Evolutionary conservation across 2,329 filamentous ascomycete species (phyloP), one percentile per base, ranked within the genome.

Genomic region (Claviceps africana): DNA sequence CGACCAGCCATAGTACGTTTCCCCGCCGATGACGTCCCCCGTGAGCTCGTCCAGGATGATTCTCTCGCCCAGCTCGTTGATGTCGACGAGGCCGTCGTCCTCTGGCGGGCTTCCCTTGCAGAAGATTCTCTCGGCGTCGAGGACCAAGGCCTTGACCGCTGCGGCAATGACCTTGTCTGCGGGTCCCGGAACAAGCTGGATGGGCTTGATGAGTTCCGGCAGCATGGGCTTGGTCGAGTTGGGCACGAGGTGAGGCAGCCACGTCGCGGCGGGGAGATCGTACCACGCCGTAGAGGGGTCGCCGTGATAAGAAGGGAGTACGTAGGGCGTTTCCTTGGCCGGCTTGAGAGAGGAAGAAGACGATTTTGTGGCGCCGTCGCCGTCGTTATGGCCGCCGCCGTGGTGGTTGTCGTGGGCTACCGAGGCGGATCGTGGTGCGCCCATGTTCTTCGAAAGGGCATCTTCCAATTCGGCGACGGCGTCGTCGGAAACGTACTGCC

Each of bases 1-100:
- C 5, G 88, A 91, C 89, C 89, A 95, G 55, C 88, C 89, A 63
- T 94, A 94, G 65, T 94, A 94, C 1, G 85, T 87, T 56, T 87
- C 82, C 1, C 82, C 83, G 7, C 75, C 73, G 7, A 82, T 64
- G 2, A 83, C 68, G 2, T 85, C 79, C 0, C 82, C 82, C 0
- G 79, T 84, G n/a, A 79, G 69, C 57, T 83, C 79, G 58, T 88
- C 81, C 2, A 79, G 65, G 19, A 82, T 69, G 50, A 88, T 71
- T 17, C 76, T 69, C 63, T 93, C 84, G 11, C 88, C 88, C 54
- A 93, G 72, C 57, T 84, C 81, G 61, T 88, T 84, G n/a, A 91
- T 70, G 56, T 88, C 82, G n/a, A 74, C 67, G 5, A 73, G 62
- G 19, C 78, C 70, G 25, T 75, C 72, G 19, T 79, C 71, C 22